Evolutionary conservation across 306 rosid genomes (phyloP).

Genomic region (Senna tora): DNA sequence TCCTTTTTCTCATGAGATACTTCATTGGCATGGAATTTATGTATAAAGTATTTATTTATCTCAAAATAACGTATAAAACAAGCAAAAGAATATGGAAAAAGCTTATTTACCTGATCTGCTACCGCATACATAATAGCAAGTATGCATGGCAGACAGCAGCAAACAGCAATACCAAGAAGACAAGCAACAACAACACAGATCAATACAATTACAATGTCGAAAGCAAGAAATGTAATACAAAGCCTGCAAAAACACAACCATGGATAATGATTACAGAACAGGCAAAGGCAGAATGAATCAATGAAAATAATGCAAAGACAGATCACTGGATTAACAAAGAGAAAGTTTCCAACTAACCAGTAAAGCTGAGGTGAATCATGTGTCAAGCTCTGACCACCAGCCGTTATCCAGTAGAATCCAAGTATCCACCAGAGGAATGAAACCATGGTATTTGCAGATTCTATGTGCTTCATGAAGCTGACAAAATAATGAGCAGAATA

Average conservation of each 20-base stretch:
- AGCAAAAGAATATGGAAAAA: conserved; percentile 20
- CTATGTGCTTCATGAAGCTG: conserved; percentile 65
- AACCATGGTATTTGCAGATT: conserved; percentile 73
- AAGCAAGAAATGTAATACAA: conserved; percentile 76
- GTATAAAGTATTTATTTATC: neutral
- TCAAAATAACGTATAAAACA: neutral
- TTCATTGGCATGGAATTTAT: no score
- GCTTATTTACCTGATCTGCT: conserved; percentile 66
- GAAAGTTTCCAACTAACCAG: conserved; percentile 58
- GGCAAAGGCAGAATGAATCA: conserved; percentile 1
- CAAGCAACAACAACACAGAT: conserved; percentile 75
- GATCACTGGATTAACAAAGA: neutral
- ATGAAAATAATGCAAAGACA: neutral
- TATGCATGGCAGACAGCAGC: conserved; percentile 94
- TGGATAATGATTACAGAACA: conserved; percentile 24
- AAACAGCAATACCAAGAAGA: conserved; percentile 84
- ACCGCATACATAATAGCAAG: conserved; percentile 70
- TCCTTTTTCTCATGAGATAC: neutral
- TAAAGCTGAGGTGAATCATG: conserved; percentile 71
- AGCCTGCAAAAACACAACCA: conserved; percentile 67
- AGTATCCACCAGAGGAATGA: conserved; percentile 82
- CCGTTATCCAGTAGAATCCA: conserved; percentile 90
- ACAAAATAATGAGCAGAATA: conserved; percentile 19
- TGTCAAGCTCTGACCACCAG: conserved; percentile 69
- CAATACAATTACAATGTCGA: conserved; percentile 67